Evolutionary conservation across 2,329 filamentous ascomycete species (phyloP).

Genomic region (Trichoderma semiorbis): DNA sequence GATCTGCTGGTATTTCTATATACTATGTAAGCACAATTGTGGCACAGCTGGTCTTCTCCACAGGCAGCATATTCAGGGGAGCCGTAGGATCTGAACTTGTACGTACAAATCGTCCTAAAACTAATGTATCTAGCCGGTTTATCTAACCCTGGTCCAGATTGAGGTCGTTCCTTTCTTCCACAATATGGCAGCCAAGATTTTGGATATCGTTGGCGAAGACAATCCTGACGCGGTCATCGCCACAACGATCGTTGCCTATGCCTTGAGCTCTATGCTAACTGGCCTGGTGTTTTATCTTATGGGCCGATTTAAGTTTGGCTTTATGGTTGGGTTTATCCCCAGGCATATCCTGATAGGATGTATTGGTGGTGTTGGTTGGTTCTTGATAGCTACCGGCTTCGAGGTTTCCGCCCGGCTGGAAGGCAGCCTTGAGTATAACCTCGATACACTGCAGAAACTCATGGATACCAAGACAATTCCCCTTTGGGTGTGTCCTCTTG

Average conservation of each 20-base stretch:
- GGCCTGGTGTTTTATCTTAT: constrained; percentile 89
- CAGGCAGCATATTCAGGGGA: constrained; percentile 82
- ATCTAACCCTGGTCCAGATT: constrained; percentile 51
- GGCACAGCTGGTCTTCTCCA: constrained; percentile 84
- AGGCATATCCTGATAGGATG: constrained; percentile 95
- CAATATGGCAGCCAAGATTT: constrained; percentile 92
- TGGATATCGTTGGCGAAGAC: constrained; percentile 71
- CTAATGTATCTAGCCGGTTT: background rate
- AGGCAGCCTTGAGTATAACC: constrained; percentile 77
- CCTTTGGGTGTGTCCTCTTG: constrained; percentile 79
- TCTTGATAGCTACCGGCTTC: constrained; percentile 84
- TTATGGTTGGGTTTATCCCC: constrained; percentile 94
- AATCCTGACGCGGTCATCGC: constrained; percentile 84
- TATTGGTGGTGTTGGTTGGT: constrained; percentile 95
- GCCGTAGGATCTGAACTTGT: constrained; percentile 92
- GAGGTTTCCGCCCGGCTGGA: constrained; percentile 89
- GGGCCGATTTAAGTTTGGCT: constrained; percentile 81
- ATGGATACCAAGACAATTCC: constrained; percentile 69
- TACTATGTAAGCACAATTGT: constrained; percentile 98
- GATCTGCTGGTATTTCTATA: constrained; percentile 93
- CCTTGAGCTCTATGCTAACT: constrained; percentile 85
- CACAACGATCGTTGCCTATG: constrained; percentile 89
- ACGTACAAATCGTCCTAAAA: constrained; percentile 27
- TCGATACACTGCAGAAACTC: constrained; percentile 71
- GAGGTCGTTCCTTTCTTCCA: constrained; percentile 99